Base-by-base conservation (phyloP, 78 protist species). In the Pigoraptor vietnamica region DNA sequence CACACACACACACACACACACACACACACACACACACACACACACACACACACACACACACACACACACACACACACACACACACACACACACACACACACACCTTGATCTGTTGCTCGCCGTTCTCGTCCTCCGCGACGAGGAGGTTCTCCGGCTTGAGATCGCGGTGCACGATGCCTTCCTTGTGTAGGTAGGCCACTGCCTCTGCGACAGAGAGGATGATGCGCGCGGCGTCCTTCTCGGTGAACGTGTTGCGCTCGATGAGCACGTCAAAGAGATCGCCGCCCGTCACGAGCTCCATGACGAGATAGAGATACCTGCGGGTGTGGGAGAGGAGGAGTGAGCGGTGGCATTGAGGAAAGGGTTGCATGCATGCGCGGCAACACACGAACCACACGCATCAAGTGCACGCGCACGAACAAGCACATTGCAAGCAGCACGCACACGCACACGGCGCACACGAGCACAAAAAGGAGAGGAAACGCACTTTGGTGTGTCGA, bases 121-220 rank as follows among this genome's bases (percentile, higher is more conserved):
- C 67, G 67, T 14, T 48, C 29, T 6, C 29, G 14, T 48, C 67
- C 14, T 48, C 14, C 14, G 67, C 67, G 10, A 34, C 0, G 88
- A 92, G 89, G 38, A 92, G 92, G 38, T 88, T 92, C 39, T 92
- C 89, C 88, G 88, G 90, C 89, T 94, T 94, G 81, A 94, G 81
- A 14, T 94, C 95, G 24, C 95, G 82, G 55, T 94, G 95, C 35
- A 48, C 92, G 29, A 94, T 55, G 87, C 92, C 90, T 1, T 1
- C 34, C 40, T 81, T 19, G 88, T 94, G 95, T 39, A 92, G 88
- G 81, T 93, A 93, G 10, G 24, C 40, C 19, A 93, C 40, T 35
- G 88, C 93, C 10, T n/a, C 34, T 21, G 39, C 32, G 67, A 94
- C 14, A 33, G 89, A 25, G 33, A 0, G 23, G 39, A 90, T 0